These are phyloP conservation scores for Pyricularia pennisetigena DNA, from an alignment of 2,329 filamentous ascomycete species.

Conservation along the genomic window DNA sequence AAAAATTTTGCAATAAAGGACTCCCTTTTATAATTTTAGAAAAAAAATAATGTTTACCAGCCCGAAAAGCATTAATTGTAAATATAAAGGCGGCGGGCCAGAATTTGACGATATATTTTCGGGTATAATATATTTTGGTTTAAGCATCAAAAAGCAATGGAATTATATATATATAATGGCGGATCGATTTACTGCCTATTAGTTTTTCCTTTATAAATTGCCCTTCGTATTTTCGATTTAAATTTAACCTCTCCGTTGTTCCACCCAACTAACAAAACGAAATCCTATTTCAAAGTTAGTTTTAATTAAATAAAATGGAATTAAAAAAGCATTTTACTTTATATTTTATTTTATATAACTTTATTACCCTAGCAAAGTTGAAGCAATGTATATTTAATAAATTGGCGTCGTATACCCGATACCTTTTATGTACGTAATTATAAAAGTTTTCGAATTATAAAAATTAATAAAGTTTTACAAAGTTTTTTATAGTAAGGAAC, in stretches of 20 bases:
- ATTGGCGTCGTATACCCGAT: slow-evolving; percentile 5
- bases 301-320: neutral
- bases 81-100: slow-evolving; percentile 4
- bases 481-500: slow-evolving; percentile 9
- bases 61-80: slow-evolving; percentile 5
- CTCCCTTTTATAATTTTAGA: neutral
- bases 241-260: slow-evolving; percentile 6
- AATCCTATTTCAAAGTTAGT: neutral
- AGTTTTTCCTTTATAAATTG: slow-evolving; percentile 5
- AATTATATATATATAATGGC: neutral
- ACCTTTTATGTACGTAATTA: slow-evolving; percentile 5
- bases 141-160: slow-evolving; percentile 2
- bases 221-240: slow-evolving; percentile 6
- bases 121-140: slow-evolving; percentile 4
- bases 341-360: slow-evolving; percentile 6
- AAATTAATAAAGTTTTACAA: slow-evolving; percentile 6
- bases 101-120: slow-evolving; percentile 4
- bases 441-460: slow-evolving; percentile 8
- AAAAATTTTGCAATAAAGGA: neutral
- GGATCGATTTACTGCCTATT: slow-evolving; percentile 5
- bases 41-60: slow-evolving; percentile 6
- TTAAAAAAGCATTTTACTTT: slow-evolving; percentile 2
- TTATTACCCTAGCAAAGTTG: slow-evolving; percentile 5
- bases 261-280: slow-evolving; percentile 6
- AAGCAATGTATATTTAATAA: slow-evolving; percentile 8